Percentiles rank a stretch among this genome's conserved stretches.
Evolutionary conservation across 345 rosid genomes (phyloP).

Genomic region (Citrus sinensis): DVS_A1.0 CM039161.1:3127001-3127500

Average conservation of each 20-base stretch:
- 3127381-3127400: not conserved
- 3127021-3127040: slow-evolving; percentile 90
- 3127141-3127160: not conserved
- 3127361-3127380: slow-evolving; percentile 93
- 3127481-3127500: slow-evolving; percentile 90
- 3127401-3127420: not conserved
- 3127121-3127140: not conserved
- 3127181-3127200: not conserved
- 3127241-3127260: slow-evolving; percentile 79
- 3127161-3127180: not conserved
- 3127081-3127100: slow-evolving; percentile 39
- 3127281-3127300: slow-evolving; percentile 98
- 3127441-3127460: not conserved
- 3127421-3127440: not conserved
- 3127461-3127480: slow-evolving; percentile 51
- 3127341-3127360: slow-evolving; percentile 93
- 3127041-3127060: slow-evolving; percentile 88
- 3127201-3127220: slow-evolving; percentile 14
- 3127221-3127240: not conserved
- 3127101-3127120: not conserved
- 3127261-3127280: slow-evolving; percentile 87
- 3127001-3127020: slow-evolving; percentile 62
- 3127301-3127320: slow-evolving; percentile 95
- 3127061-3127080: slow-evolving; percentile 92
- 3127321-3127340: slow-evolving; percentile 97